phyloP scores from a whole-genome alignment of 2,329 filamentous ascomycete genomes.

The Penicillium polonicum region DNA sequence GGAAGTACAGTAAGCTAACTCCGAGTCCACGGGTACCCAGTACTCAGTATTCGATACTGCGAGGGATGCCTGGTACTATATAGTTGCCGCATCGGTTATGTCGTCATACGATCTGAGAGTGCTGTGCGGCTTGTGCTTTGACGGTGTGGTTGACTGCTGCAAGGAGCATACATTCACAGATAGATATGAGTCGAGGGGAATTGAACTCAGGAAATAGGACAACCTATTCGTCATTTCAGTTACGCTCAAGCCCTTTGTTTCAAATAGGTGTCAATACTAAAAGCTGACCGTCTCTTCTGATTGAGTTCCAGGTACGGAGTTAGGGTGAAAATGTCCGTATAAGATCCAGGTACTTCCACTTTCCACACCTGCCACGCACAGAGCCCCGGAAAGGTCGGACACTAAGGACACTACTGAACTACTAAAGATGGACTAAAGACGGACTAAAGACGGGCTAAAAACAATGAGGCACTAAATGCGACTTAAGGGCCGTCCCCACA shows the following conservation, averaged over 20 bases:
- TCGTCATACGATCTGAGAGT: background rate
- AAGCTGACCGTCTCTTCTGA: background rate
- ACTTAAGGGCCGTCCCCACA: background rate
- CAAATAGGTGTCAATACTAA: background rate
- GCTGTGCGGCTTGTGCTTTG: background rate
- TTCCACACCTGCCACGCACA: conserved; percentile 2
- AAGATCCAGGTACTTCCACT: background rate
- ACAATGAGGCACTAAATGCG: background rate
- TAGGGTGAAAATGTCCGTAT: background rate
- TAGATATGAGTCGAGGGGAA: background rate
- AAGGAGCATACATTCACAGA: background rate
- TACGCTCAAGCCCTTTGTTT: background rate
- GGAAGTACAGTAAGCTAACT: background rate
- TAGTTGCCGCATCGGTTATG: background rate
- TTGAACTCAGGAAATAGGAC: conserved; percentile 4
- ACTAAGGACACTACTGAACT: background rate
- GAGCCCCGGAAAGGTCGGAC: background rate
- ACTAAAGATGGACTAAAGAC: background rate
- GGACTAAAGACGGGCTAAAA: background rate
- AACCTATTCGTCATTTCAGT: background rate
- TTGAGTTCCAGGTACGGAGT: background rate
- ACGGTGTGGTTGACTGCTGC: background rate
- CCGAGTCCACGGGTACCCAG: background rate
- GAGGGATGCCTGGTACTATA: background rate
- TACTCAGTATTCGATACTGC: too few relatives aligned